Percentiles rank a stretch among this genome's conserved stretches.
Conservation (phyloP, 2,329 filamentous ascomycete species). For the Botryotinia narcissicola region DNA sequence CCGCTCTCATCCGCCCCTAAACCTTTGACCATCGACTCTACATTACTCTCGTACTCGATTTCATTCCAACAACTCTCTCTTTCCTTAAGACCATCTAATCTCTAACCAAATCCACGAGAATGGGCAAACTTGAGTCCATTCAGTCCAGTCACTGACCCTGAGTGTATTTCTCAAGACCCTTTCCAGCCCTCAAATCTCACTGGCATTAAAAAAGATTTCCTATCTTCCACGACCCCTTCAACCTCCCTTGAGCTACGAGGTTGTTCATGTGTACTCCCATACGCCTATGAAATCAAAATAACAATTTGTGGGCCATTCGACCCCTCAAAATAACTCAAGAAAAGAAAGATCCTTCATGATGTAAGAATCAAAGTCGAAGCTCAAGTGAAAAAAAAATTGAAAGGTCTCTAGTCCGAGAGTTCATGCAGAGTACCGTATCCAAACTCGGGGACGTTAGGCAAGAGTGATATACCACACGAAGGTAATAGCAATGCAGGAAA, state of each 20-base stretch:
- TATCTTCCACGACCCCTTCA: background rate
- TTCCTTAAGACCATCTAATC: background rate
- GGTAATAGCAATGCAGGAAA: background rate
- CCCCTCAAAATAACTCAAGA: conserved; percentile 1
- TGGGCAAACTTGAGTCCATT: background rate
- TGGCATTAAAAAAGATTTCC: conserved; percentile 3
- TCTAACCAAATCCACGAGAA: background rate
- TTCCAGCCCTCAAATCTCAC: background rate
- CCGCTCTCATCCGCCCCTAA: background rate
- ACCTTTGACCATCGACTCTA: background rate
- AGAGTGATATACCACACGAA: background rate
- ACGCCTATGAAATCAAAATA: conserved; percentile 13
- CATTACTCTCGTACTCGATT: background rate
- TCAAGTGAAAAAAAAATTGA: background rate
- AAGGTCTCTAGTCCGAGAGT: background rate
- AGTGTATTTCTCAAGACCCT: background rate
- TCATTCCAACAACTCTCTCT: background rate
- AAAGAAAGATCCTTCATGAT: background rate
- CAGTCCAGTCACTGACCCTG: background rate
- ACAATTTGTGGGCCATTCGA: conserved; percentile 5
- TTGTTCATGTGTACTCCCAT: conserved; percentile 10
- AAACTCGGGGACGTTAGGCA: background rate
- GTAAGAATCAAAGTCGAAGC: background rate
- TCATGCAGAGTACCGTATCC: background rate
- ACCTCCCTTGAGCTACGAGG: background rate